Evolutionary conservation across 2,329 filamentous ascomycete species (phyloP), one percentile per base, ranked within the genome.

Genomic region (Plenodomus biglobosus): DNA sequence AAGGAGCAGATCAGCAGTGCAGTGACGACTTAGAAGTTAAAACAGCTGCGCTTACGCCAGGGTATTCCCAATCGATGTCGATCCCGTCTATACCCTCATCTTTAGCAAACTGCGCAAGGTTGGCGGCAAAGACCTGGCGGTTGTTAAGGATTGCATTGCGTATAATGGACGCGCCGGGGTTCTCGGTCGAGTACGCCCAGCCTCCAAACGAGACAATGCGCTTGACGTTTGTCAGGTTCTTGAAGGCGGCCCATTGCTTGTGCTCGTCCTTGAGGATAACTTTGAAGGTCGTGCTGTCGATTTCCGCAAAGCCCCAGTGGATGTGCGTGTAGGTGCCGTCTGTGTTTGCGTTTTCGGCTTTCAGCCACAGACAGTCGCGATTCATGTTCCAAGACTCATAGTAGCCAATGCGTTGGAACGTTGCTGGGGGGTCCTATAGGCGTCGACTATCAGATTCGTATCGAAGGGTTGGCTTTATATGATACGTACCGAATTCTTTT

Each of bases 11-110:
- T 18, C 36, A 35, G 32, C n/a, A n/a, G n/a, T n/a, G n/a, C n/a
- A n/a, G n/a, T n/a, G n/a, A n/a, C n/a, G n/a, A n/a, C n/a, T n/a
- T n/a, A n/a, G n/a, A n/a, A n/a, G n/a, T n/a, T n/a, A n/a, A n/a
- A n/a, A 36, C 15, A 36, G 5, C 32, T 13, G n/a, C 22, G 19
- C 20, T 34, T 17, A 34, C 55, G 21, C 51, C 53, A 10, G 55
- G 59, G 19, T 78, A 78, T 46, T 78, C 76, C 78, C 77, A 80
- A 53, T 78, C 75, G 36, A 78, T 59, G 38, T 78, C 75, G 8
- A 78, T 42, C 1, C 69, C 70, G 42, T 72, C 66, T 15, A 49
- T 20, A 3, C 7, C 40, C 15, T 70, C 3, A 1, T 56, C 20
- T 0, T 51, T 52, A 3, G 65, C 8, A 32, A 71, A 70, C 0